Conservation (phyloP, 192 early-diverging fungal genomes). For the Lobosporangium transversale region DNA sequence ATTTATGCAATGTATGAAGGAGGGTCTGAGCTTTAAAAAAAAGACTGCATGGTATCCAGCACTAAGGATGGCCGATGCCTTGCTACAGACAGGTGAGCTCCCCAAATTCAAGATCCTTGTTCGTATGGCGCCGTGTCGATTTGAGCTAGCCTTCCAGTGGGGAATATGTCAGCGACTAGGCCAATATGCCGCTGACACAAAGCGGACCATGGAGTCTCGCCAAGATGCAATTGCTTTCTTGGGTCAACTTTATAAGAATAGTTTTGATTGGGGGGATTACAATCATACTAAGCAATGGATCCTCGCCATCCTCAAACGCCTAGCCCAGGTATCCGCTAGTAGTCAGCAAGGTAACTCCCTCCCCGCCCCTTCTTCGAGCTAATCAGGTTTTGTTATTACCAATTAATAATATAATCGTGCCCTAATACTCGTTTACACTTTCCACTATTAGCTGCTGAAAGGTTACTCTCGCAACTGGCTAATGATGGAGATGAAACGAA, state of each 20-base stretch:
- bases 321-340: no score
- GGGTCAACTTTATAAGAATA: not conserved
- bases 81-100: no score
- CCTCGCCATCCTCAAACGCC: not conserved
- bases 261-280: not conserved
- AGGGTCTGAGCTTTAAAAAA: no score
- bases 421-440: no score
- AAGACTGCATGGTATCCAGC: slow-evolving; percentile 33
- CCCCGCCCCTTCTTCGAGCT: not conserved
- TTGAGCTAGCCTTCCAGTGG: slow-evolving; percentile 7
- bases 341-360: not conserved
- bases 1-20: no score
- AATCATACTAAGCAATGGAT: not conserved
- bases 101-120: slow-evolving; percentile 4
- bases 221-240: not conserved
- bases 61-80: slow-evolving; percentile 6
- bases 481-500: no score
- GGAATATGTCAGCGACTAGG: no score
- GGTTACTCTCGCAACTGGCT: no score
- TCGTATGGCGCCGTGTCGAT: slow-evolving; percentile 6
- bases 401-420: no score
- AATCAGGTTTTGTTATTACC: no score
- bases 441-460: no score
- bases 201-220: not conserved
- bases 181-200: not conserved